phyloP scores from a whole-genome alignment of 768 basidiomycete species.

The Panaeolus papilionaceus region DNA sequence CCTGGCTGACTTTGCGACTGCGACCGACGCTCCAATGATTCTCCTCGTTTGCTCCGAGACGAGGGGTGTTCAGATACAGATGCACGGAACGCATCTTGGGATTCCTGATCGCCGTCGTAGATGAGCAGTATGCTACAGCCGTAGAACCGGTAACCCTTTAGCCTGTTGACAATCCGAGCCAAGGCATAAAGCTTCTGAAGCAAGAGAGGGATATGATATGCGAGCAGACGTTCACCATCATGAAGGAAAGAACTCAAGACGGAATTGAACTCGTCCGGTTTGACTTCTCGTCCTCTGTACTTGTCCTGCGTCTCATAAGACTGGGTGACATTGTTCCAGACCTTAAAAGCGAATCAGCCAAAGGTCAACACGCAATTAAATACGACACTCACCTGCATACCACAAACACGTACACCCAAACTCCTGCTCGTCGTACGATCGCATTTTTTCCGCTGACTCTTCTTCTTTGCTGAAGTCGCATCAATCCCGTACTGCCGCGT shows the following conservation, averaged over 20 bases:
- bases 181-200: conserved; percentile 94
- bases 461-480: conserved; percentile 91
- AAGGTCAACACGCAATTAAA: conserved; percentile 5
- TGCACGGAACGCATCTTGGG: conserved; percentile 76
- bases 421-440: conserved; percentile 93
- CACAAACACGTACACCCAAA: conserved; percentile 93
- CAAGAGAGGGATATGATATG: conserved; percentile 91
- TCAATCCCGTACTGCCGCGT: conserved; percentile 98
- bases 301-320: conserved; percentile 95
- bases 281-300: conserved; percentile 92
- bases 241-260: conserved; percentile 85
- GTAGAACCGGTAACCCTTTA: conserved; percentile 98
- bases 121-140: conserved; percentile 96
- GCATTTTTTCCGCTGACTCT: conserved; percentile 98
- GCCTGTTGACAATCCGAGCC: conserved; percentile 84
- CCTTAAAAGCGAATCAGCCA: conserved; percentile 51
- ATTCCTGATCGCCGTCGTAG: conserved; percentile 93
- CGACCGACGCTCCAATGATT: conserved; percentile 72
- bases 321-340: conserved; percentile 88
- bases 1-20: conserved; percentile 44
- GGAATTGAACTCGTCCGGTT: conserved; percentile 81
- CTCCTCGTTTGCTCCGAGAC: conserved; percentile 75
- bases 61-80: conserved; percentile 69
- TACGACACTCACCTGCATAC: conserved; percentile 87
- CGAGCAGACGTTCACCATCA: conserved; percentile 83